phyloP scores from a whole-genome alignment of 495 filamentous ascomycete genomes.

The Hypoxylon crocopeplum region DNA sequence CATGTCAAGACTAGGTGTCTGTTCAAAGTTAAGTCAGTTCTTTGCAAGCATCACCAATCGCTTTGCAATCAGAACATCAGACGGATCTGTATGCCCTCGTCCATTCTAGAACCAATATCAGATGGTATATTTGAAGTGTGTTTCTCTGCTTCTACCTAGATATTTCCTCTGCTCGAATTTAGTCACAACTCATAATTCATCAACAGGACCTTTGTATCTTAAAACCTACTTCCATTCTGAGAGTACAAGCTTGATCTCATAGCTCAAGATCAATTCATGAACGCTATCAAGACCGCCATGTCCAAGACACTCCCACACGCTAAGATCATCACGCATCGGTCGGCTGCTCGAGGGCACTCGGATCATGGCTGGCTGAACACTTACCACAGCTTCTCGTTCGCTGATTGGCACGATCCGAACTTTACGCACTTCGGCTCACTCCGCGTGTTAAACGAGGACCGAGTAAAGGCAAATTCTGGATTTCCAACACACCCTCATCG shows the following conservation, averaged over 20 bases:
- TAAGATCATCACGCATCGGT: constrained; percentile 67
- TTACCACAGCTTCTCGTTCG: constrained; percentile 84
- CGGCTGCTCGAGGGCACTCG: constrained; percentile 69
- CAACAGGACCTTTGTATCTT: constrained; percentile 7
- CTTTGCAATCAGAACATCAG: constrained; percentile 6
- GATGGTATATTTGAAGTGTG: constrained; percentile 4
- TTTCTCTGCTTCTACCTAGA: too few species aligned
- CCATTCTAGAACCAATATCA: constrained; percentile 3
- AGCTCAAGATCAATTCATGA: constrained; percentile 23
- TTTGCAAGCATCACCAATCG: constrained; percentile 25
- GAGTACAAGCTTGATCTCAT: neutral
- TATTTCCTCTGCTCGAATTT: too few species aligned
- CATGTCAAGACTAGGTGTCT: neutral
- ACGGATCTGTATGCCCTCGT: neutral
- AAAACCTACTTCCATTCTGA: constrained; percentile 18
- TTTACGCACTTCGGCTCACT: constrained; percentile 71
- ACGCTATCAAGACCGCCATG: constrained; percentile 52
- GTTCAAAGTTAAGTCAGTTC: constrained; percentile 5
- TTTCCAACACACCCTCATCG: constrained; percentile 83
- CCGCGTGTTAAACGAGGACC: constrained; percentile 84
- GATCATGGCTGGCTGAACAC: constrained; percentile 86
- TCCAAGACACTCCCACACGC: constrained; percentile 65
- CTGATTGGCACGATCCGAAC: constrained; percentile 70
- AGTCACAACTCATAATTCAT: constrained; percentile 34
- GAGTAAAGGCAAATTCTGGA: constrained; percentile 68